Evolutionary conservation across 345 rosid species (phyloP), one percentile per base, ranked within the genome.

Genomic region (Laguncularia racemosa): DNA sequence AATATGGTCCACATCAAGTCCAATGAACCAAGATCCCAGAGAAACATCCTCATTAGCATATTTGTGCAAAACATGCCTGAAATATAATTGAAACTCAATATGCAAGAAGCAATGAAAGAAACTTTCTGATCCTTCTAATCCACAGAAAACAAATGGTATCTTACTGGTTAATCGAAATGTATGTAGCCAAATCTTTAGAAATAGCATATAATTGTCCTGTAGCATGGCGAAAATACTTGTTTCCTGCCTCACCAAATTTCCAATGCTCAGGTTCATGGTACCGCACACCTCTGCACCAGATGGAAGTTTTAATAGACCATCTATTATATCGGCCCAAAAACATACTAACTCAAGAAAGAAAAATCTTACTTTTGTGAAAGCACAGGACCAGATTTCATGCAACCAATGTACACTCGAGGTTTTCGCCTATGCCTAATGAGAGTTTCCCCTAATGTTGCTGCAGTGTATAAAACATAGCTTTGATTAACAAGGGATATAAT

Each of bases 371-470:
- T 89, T 64, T 92, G 97, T 59, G 78, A 74, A 61, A 92, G 96
- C 57, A 92, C 97, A 12, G 97, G 97, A 62, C 99, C 99, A 45
- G 99, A 92, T 68, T 89, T 89, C 99, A 92, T 92, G 84, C 99
- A 92, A 10, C 99, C 99, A 7, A 92, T 82, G 59, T 89, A 92
- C 14, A 86, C 80, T 46, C 89, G 74, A 26, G 76, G 83, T 61
- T 93, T 93, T 57, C 78, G 76, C 46, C 90, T 63, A 74, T 93
- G 88, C 69, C 96, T 85, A 64, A 78, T 77, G 62, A 93, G 81
- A 50, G 95, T 89, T 78, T 84, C 95, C 40, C 97, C 97, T 1
- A 93, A 91, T 50, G 99, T 89, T 51, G 95, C 97, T 92, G 82
- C 77, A 65, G 57, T 20, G 57, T 20, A 33, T 7, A 18, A 46